Percentiles rank a stretch among this genome's conserved stretches.
Evolutionary conservation across 305 asterid genomes (phyloP).

Genomic region (Salvia sclarea): DNA sequence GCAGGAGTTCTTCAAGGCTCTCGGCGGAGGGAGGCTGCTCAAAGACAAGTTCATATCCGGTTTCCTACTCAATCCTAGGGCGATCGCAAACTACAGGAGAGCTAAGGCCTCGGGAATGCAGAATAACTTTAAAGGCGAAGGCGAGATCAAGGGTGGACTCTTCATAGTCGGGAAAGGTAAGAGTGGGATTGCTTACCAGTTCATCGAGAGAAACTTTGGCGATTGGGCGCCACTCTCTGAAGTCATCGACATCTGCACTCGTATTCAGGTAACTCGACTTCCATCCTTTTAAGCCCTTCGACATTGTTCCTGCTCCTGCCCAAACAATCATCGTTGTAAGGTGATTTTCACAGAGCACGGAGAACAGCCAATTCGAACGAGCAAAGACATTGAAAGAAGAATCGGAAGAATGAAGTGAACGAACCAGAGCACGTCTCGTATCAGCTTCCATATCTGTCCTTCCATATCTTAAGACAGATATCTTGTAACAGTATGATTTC

Average conservation of each 20-base stretch:
- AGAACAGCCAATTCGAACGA: slow-evolving; percentile 28
- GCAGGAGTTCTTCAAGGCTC: slow-evolving; percentile 71
- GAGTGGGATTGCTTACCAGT: slow-evolving; percentile 79
- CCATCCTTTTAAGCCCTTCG: slow-evolving; percentile 23
- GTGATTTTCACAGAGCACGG: slow-evolving; percentile 37
- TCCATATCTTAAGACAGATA: slow-evolving; percentile 6
- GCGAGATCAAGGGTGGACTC: slow-evolving; percentile 81
- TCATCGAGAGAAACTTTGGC: slow-evolving; percentile 79
- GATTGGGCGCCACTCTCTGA: slow-evolving; percentile 88
- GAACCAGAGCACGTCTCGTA: slow-evolving; percentile 12
- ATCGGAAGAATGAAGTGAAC: slow-evolving; percentile 33
- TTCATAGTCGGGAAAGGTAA: slow-evolving; percentile 71
- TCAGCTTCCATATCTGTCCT: slow-evolving; percentile 17
- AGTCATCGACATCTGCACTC: slow-evolving; percentile 66
- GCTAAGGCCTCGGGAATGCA: slow-evolving; percentile 68
- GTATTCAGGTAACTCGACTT: slow-evolving; percentile 53
- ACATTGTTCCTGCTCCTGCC: slow-evolving; percentile 24
- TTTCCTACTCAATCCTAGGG: slow-evolving; percentile 73
- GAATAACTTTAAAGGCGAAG: slow-evolving; percentile 75
- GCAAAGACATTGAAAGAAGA: slow-evolving; percentile 37
- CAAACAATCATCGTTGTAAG: slow-evolving; percentile 30
- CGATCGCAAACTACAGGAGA: slow-evolving; percentile 71
- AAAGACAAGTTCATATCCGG: slow-evolving; percentile 82
- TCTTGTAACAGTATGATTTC: slow-evolving; percentile 8
- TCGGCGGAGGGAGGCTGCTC: slow-evolving; percentile 82